Base-by-base conservation (phyloP, 2,329 filamentous ascomycete genomes). In the Alternaria ventricosa region DNA sequence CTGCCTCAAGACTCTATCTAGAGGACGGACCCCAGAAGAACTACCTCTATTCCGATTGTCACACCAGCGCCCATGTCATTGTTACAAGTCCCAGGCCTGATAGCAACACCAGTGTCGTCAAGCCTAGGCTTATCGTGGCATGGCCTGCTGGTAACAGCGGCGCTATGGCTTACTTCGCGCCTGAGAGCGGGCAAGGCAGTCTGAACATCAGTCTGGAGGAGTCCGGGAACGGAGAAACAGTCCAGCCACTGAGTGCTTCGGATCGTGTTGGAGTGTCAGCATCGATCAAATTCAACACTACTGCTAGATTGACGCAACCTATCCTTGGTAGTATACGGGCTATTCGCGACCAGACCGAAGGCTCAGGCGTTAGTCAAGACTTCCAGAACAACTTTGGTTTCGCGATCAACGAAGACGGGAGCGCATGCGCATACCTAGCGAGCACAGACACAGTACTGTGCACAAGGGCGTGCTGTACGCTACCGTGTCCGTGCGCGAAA, bases 61-160 rank as follows among this genome's bases (percentile, higher is more conserved):
- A 88, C 65, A 82, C 84, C 2, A 84, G 86, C 33, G 83, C 84
- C 6, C 88, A 90, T 67, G 86, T 88, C 0, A 84, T 91, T 0
- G 79, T 90, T 0, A 90, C 88, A 0, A 89, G 83, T 62, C 88
- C 88, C 13, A 75, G 85, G 0, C 70, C 82, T 2, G 81, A 84
- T 15, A 88, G 85, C 60, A 83, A 89, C 67, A 77, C 89, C 1
- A 83, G 80, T 1, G 79, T 87, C 33, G 86, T 89, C 63, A 81
- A 83, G 0, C 88, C 88, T 9, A 82, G 88, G n/a, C 75, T 91
- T 22, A 80, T 89, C 11, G 72, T 79, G 8, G 89, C 88, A 9
- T 91, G 88, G 88, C 88, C 89, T 8, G 87, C 88, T 9, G 89
- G 89, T 2, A 88, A 90, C 69, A 90, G 88, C 56, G 89, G 89